phyloP scores from a whole-genome alignment of 2,329 filamentous ascomycete genomes.

The Harringtonia lauricola region DNA sequence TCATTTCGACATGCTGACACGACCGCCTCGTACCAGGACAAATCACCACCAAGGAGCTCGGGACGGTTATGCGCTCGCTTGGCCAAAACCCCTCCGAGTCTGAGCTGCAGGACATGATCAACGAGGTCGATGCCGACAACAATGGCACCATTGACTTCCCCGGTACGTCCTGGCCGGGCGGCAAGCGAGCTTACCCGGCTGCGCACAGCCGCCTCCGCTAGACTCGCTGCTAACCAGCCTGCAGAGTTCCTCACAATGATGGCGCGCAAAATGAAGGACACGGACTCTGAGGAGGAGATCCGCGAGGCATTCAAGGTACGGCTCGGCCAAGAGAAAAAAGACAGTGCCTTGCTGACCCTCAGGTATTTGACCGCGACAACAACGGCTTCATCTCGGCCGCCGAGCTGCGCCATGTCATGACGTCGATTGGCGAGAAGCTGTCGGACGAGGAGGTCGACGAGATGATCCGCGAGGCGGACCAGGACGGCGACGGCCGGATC shows the following conservation, averaged over 20 bases:
- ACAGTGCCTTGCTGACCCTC: background rate
- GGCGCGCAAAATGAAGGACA: slow-evolving; percentile 91
- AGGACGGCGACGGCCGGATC: slow-evolving; percentile 80
- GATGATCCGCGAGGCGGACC: slow-evolving; percentile 87
- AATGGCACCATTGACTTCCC: slow-evolving; percentile 89
- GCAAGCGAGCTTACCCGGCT: too few relatives aligned
- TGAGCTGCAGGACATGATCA: slow-evolving; percentile 88
- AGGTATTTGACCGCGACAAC: slow-evolving; percentile 81
- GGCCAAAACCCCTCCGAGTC: slow-evolving; percentile 86
- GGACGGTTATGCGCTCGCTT: slow-evolving; percentile 82
- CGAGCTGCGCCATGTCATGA: slow-evolving; percentile 84
- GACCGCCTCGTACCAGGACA: slow-evolving; percentile 47
- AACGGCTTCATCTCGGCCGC: slow-evolving; percentile 87
- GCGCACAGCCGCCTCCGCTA: background rate
- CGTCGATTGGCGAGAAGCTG: slow-evolving; percentile 82
- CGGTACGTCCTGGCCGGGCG: slow-evolving; percentile 50
- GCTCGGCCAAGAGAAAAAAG: background rate
- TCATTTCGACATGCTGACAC: slow-evolving; percentile 3
- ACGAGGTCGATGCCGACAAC: slow-evolving; percentile 87
- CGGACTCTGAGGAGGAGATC: slow-evolving; percentile 84
- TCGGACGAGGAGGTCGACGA: slow-evolving; percentile 86
- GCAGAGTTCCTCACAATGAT: slow-evolving; percentile 87
- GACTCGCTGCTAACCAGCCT: background rate
- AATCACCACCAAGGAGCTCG: slow-evolving; percentile 85
- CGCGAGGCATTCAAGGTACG: slow-evolving; percentile 76